Evolutionary conservation across 805 yeast genomes (phyloP), one percentile per base, ranked within the genome.

Genomic region (Yarrowia keelungensis): DNA sequence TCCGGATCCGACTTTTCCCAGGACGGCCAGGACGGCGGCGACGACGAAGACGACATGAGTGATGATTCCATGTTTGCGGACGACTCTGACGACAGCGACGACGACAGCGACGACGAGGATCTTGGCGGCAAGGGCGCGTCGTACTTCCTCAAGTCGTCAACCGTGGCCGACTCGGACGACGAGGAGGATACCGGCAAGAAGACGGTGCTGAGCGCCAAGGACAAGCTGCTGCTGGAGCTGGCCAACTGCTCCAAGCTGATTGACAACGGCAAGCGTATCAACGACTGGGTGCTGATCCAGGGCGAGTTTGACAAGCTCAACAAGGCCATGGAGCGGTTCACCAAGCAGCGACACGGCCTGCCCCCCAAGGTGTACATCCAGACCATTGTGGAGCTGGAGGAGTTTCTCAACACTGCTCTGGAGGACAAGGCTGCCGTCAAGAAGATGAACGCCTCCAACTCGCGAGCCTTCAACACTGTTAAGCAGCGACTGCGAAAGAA

Each of bases 141-240:
- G 68, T 76, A 70, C 72, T 75, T 72, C 77, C 67, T 70, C 74
- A 73, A 76, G 74, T 75, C 69, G 75, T 74, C 70, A 69, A 79
- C 76, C 71, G 70, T 79, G 71, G 77, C 72, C 38, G 87, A 84
- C 66, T 84, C 85, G 69, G 90, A 84, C 70, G 86, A 82, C 71
- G 71, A 74, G 67, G 91, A 86, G 69, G 89, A 85, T 70, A 94
- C 89, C 69, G 90, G 88, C 75, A 89, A 87, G 77, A 90, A 89
- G 73, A 92, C 92, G 50, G 97, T 94, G 73, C 93, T 91, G 81
- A 88, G 95, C 69, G 97, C 98, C 67, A 91, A 89, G 81, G 98
- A 93, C 72, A 95, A 94, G 82, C 84, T 92, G 70, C 78, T 92
- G 74, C 98, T 92, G 76, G 99, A 95, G 78, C 85, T 95, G 81